These are phyloP conservation scores for Nothophoma quercina DNA, from an alignment of 2,329 filamentous ascomycete species.

Conservation along the genomic window DNA sequence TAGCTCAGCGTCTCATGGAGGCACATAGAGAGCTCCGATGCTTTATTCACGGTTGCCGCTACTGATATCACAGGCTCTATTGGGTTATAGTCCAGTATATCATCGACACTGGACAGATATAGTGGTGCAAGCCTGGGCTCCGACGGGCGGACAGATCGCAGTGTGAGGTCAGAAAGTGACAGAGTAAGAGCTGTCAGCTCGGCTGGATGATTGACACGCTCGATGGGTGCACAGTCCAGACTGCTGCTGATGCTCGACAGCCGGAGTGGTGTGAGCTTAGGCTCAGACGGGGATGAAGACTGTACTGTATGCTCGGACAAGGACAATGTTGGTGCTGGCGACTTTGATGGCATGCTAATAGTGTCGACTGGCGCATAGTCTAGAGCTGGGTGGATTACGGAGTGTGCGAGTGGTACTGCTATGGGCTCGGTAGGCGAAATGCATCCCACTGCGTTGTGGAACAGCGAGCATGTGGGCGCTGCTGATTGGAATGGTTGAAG, in stretches of 20 bases:
- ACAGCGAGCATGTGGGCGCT: not conserved
- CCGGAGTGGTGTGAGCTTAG: not conserved
- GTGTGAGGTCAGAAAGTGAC: not conserved
- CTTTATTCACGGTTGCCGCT: not conserved
- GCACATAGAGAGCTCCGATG: not conserved
- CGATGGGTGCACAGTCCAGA: not conserved
- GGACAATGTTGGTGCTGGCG: not conserved
- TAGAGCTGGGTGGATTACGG: no score
- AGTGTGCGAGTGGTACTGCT: not conserved
- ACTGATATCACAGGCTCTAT: not conserved
- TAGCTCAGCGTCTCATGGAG: not conserved
- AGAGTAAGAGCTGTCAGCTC: not conserved
- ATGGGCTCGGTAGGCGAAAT: not conserved
- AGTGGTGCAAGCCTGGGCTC: not conserved
- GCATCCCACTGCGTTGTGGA: not conserved
- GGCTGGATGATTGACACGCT: no score
- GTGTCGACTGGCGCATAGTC: no score
- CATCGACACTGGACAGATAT: not conserved
- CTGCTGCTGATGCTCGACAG: not conserved
- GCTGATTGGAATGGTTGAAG: not conserved
- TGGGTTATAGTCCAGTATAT: not conserved
- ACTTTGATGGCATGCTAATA: no score
- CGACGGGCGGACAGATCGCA: not conserved
- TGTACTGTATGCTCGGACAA: not conserved
- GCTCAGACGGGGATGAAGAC: not conserved